Percentiles rank a stretch among this genome's conserved stretches.
Conservation (phyloP, 257 asterid genomes). For the Orobanche coerulescens region DNA sequence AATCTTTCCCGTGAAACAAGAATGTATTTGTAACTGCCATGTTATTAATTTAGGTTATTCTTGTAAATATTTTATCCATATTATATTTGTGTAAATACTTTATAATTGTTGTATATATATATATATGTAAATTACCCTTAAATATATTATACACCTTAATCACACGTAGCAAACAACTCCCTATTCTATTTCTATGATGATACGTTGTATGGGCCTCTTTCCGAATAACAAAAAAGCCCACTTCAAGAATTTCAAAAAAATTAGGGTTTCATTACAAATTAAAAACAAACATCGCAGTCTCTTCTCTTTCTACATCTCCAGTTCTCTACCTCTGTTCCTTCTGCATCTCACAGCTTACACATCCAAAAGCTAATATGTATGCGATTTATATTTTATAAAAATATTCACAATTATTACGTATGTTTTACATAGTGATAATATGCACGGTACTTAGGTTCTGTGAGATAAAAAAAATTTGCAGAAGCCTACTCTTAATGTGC, state of each 20-base stretch:
- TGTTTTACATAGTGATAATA: background rate
- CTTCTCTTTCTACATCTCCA: background rate
- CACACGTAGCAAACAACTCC: no score
- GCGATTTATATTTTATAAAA: background rate
- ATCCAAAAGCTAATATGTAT: no score
- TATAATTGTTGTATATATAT: no score
- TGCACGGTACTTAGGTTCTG: slow-evolving; percentile 43
- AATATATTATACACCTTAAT: no score
- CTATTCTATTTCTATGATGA: no score
- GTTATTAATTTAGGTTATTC: no score
- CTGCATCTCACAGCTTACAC: no score
- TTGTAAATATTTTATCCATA: no score
- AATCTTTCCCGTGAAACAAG: no score
- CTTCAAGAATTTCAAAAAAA: background rate
- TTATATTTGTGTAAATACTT: no score
- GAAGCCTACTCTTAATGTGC: slow-evolving; percentile 30
- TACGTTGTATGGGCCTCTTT: slow-evolving; percentile 3
- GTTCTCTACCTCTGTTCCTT: background rate
- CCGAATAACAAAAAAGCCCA: background rate
- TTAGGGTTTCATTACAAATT: slow-evolving; percentile 21
- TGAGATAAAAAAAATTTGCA: slow-evolving; percentile 14
- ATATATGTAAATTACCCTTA: no score
- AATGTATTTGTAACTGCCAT: no score
- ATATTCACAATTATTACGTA: background rate
- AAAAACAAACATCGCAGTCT: background rate